phyloP scores from a whole-genome alignment of 345 rosid species.

The Garcia nutans region DNA sequence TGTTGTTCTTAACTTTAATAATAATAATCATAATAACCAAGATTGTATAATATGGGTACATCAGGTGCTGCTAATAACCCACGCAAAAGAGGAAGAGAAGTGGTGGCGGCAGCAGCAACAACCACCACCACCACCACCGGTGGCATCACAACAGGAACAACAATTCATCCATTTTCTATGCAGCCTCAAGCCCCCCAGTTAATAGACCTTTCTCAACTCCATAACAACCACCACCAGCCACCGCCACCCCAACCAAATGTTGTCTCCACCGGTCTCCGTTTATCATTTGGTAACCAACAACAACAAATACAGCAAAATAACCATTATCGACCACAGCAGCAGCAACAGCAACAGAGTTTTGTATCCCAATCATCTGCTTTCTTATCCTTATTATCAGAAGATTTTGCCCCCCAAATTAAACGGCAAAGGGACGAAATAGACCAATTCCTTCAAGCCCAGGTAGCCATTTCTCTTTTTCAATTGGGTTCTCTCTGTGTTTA shows the following conservation, averaged over 20 bases:
- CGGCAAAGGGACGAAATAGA: conserved; percentile 73
- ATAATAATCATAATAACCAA: background rate
- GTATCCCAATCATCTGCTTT: conserved; percentile 32
- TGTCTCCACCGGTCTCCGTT: conserved; percentile 77
- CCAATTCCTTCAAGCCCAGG: conserved; percentile 78
- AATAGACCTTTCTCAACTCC: conserved; percentile 58
- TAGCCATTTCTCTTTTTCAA: conserved; percentile 22
- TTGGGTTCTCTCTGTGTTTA: background rate
- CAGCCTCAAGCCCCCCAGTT: conserved; percentile 48
- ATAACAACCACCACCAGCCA: conserved; percentile 21
- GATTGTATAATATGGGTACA: background rate
- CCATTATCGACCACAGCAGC: conserved; percentile 1
- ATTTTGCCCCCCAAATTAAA: conserved; percentile 59
- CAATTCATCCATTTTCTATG: conserved; percentile 35
- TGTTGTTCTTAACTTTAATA: background rate
- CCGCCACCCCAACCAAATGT: conserved; percentile 47
- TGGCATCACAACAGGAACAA: background rate
- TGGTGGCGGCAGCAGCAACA: background rate
- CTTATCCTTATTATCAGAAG: conserved; percentile 42
- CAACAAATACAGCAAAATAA: conserved; percentile 11
- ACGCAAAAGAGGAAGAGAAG: conserved; percentile 69
- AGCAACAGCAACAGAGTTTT: conserved; percentile 32
- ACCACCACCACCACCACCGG: conserved; percentile 14
- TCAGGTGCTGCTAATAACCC: conserved; percentile 30
- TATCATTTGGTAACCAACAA: conserved; percentile 54